Base-by-base conservation (phyloP, 1,139 yeast species). In the Geotrichum fermentans region DNA sequence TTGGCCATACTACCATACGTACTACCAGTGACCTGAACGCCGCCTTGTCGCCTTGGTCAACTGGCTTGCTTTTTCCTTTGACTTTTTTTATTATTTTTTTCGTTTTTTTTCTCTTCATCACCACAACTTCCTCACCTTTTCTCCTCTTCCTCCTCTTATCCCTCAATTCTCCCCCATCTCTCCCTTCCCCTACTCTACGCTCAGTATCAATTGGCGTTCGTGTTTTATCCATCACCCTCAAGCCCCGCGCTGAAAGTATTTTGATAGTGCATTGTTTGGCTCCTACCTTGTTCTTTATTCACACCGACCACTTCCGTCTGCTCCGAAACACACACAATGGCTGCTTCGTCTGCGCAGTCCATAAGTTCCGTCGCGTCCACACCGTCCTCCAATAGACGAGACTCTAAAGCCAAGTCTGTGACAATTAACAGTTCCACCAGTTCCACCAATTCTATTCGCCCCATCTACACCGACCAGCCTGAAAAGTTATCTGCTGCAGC, bases 401-500 rank as follows among this genome's bases (percentile, higher is more conserved):
- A 40, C 28, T 34, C 49, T 22, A 40, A 29, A 43, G 24, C 45
- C 33, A 49, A 45, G 37, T 37, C 54, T 10, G 48, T 48, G 28
- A 22, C 38, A 7, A 51, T 51, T n/a, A 51, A 51, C 50, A n/a
- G n/a, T n/a, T n/a, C n/a, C n/a, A n/a, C n/a, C n/a, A n/a, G n/a
- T n/a, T n/a, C n/a, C n/a, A 24, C 28, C 28, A 36, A 51, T 26
- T 35, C 49, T 4, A 45, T 40, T 6, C 47, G 47, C 24, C 14
- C 40, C n/a, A 33, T 51, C 21, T 51, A 51, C 32, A 51, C 50
- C 11, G 46, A 51, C 26, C 34, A 45, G n/a, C 49, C 45, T 17
- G 48, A 48, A 16, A 43, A 40, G n/a, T 51, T 52, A 16, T 52
- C 54, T 8, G 50, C 47, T 8, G 48, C 54, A 6, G 95, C 95